Conservation (phyloP, 2,329 filamentous ascomycete species). For the Colletotrichum sublineola region DNA sequence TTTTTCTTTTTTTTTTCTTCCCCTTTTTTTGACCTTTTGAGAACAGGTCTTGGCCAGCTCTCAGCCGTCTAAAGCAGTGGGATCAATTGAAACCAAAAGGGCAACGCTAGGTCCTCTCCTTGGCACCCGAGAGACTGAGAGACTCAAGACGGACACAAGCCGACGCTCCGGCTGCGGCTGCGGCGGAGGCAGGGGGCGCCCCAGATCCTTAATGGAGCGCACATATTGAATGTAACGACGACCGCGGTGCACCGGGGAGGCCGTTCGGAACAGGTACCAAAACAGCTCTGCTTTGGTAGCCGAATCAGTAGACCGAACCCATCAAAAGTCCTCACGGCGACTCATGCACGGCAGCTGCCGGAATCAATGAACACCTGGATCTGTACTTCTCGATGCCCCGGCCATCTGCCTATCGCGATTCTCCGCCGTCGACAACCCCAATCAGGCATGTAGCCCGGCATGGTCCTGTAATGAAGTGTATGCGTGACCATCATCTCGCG, state of each 20-base stretch:
- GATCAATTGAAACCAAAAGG: neutral
- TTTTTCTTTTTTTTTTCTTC: too few relatives aligned
- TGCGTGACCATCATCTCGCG: neutral
- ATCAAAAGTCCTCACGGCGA: neutral
- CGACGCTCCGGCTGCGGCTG: neutral
- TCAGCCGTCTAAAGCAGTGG: neutral
- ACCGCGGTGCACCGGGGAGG: neutral
- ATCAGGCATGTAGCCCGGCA: neutral
- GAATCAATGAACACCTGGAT: neutral
- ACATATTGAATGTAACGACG: neutral
- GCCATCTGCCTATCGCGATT: neutral
- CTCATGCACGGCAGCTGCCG: neutral
- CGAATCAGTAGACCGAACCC: neutral
- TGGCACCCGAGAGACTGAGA: neutral
- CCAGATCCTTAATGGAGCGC: neutral
- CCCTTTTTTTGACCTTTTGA: neutral
- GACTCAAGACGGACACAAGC: neutral
- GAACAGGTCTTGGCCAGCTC: neutral
- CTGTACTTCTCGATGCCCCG: neutral
- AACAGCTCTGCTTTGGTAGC: neutral
- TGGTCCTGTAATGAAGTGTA: neutral
- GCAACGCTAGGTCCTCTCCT: neutral
- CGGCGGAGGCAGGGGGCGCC: neutral
- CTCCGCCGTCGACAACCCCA: neutral
- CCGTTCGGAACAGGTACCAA: neutral